A percentile compares a stretch with the other conserved stretches of the same genome.
These are phyloP conservation scores for Parachaetomium inaequale DNA, from an alignment of 495 filamentous ascomycete genomes.

Conservation along the genomic window DNA sequence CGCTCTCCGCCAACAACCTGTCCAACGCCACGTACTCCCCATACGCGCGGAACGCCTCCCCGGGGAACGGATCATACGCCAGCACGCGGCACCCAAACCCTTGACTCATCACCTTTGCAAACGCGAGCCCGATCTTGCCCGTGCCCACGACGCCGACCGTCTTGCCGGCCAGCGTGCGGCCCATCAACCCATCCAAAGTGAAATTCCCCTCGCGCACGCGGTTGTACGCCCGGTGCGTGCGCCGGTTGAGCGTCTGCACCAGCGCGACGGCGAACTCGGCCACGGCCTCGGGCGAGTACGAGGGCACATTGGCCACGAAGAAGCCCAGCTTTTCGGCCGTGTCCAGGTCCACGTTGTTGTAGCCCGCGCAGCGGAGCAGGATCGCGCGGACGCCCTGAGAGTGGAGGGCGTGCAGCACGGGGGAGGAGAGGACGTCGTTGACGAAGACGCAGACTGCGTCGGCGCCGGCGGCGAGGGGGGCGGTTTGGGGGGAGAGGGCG, in stretches of 20 bases:
- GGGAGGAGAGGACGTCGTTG: slow-evolving; percentile 56
- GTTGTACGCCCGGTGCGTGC: slow-evolving; percentile 67
- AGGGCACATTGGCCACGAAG: slow-evolving; percentile 64
- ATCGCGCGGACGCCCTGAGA: slow-evolving; percentile 50
- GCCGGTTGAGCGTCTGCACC: slow-evolving; percentile 65
- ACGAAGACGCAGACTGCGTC: slow-evolving; percentile 68
- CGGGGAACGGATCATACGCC: slow-evolving; percentile 55
- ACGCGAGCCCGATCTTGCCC: slow-evolving; percentile 52
- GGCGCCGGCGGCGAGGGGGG: slow-evolving; percentile 49
- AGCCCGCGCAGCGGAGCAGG: slow-evolving; percentile 67
- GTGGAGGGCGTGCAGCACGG: slow-evolving; percentile 51
- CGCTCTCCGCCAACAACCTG: slow-evolving; percentile 49
- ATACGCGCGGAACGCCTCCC: slow-evolving; percentile 46
- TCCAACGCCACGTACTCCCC: slow-evolving; percentile 57
- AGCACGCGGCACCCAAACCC: slow-evolving; percentile 63
- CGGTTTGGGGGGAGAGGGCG: slow-evolving; percentile 54
- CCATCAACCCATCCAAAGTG: slow-evolving; percentile 60
- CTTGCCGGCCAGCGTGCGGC: slow-evolving; percentile 57
- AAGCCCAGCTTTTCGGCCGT: slow-evolving; percentile 54
- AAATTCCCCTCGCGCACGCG: slow-evolving; percentile 72
- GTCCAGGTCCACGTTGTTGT: slow-evolving; percentile 63
- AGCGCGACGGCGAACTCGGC: slow-evolving; percentile 68
- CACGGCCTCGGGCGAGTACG: slow-evolving; percentile 69
- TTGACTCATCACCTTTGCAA: slow-evolving; percentile 49
- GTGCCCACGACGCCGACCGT: slow-evolving; percentile 57